Evolutionary conservation across 805 yeast genomes (phyloP).

Genomic region (Osmozyma mogii): DNA sequence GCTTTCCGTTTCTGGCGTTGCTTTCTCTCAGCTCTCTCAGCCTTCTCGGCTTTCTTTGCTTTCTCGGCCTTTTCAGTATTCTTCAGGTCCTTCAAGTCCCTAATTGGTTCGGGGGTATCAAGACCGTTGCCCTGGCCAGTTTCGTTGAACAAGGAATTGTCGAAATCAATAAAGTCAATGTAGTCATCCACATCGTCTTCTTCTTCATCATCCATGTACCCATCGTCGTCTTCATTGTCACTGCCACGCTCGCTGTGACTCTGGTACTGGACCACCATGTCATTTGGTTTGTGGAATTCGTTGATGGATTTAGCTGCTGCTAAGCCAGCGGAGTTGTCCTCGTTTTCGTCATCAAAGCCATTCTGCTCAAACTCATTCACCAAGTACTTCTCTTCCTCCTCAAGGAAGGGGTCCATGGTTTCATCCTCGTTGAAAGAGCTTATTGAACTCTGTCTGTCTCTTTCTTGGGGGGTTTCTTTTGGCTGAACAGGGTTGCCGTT

Average conservation of each 20-base stretch:
- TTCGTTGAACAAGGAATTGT: conserved; percentile 19
- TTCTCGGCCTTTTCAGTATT: neutral
- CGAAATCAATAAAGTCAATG: conserved; percentile 31
- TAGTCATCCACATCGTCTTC: conserved; percentile 35
- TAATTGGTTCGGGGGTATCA: no score
- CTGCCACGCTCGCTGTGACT: conserved; percentile 26
- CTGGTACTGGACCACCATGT: conserved; percentile 26
- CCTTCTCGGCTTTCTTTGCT: conserved; percentile 3
- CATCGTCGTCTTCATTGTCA: conserved; percentile 19
- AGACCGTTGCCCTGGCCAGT: conserved; percentile 4
- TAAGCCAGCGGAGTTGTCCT: conserved; percentile 19
- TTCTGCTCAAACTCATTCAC: conserved; percentile 40
- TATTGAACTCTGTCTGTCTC: conserved; percentile 19
- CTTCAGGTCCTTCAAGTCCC: conserved; percentile 6
- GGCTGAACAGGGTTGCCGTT: conserved; percentile 3
- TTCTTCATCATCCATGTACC: conserved; percentile 12
- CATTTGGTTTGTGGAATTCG: conserved; percentile 6
- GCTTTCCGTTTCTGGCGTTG: conserved; percentile 9
- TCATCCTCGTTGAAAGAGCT: conserved; percentile 29
- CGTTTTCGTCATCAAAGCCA: conserved; percentile 40
- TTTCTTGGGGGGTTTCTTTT: no score
- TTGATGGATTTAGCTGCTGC: conserved; percentile 11
- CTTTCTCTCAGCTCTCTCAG: conserved; percentile 4
- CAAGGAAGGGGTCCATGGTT: conserved; percentile 29
- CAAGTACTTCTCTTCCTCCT: conserved; percentile 37